phyloP scores from a whole-genome alignment of 2,329 filamentous ascomycete species.

The Hymenoscyphus fructigenus region DNA sequence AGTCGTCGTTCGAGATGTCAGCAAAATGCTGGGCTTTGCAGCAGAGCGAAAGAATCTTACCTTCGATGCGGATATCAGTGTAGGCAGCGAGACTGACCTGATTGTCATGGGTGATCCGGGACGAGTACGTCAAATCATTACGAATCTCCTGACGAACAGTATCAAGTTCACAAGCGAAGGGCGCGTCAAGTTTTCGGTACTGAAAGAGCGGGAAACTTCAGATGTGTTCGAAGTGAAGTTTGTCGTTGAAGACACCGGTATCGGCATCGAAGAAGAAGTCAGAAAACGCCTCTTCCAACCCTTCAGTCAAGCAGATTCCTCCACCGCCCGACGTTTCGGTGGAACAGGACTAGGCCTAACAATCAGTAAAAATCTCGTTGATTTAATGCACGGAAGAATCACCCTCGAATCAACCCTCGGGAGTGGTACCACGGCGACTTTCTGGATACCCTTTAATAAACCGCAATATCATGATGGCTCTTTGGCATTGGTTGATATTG shows the following conservation, averaged over 20 bases:
- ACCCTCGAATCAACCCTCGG: constrained; percentile 65
- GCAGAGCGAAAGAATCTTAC: constrained; percentile 76
- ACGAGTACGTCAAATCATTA: constrained; percentile 78
- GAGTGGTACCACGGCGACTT: constrained; percentile 69
- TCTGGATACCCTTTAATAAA: constrained; percentile 76
- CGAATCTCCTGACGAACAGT: constrained; percentile 74
- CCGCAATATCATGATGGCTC: constrained; percentile 52
- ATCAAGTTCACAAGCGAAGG: constrained; percentile 74
- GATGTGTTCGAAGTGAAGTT: constrained; percentile 70
- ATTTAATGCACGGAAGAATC: constrained; percentile 78
- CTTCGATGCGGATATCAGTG: constrained; percentile 62
- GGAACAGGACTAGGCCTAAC: constrained; percentile 77
- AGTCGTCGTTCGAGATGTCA: constrained; percentile 73
- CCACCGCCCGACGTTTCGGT: constrained; percentile 74
- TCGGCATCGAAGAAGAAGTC: constrained; percentile 78
- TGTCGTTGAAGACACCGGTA: constrained; percentile 73
- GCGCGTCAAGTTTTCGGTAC: constrained; percentile 64
- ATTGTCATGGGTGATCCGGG: constrained; percentile 86
- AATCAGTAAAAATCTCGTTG: constrained; percentile 77
- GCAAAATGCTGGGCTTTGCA: constrained; percentile 84
- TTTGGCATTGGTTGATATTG: constrained; percentile 58
- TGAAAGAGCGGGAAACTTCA: constrained; percentile 60
- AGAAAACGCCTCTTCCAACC: constrained; percentile 72
- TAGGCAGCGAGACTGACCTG: constrained; percentile 62
- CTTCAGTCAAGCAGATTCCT: constrained; percentile 79